Conservation (phyloP, 768 basidiomycete genomes). For the Rhizopogon rudus region DNA sequence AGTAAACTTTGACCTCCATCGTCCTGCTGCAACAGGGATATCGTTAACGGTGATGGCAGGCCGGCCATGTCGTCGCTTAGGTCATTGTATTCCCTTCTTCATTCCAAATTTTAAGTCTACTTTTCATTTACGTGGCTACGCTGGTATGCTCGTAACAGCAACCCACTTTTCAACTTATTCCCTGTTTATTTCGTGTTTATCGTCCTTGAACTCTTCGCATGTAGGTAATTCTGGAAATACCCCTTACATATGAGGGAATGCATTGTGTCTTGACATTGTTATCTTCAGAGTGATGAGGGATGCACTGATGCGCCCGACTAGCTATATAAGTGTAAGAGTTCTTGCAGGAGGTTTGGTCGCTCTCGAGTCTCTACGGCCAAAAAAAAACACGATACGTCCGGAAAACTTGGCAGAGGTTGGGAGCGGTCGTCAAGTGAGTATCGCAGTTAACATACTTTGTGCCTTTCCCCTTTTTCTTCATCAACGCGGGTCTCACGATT, state of each 20-base stretch:
- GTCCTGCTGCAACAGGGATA: background rate
- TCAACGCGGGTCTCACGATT: too few species aligned
- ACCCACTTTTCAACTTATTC: background rate
- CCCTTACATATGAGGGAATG: constrained; percentile 18
- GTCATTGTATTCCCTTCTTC: background rate
- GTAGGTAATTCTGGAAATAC: constrained; percentile 23
- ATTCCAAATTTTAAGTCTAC: background rate
- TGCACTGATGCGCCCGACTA: background rate
- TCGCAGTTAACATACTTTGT: too few species aligned
- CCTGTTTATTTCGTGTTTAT: constrained; percentile 5
- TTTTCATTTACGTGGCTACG: constrained; percentile 4
- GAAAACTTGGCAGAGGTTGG: too few species aligned
- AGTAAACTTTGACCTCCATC: constrained; percentile 16
- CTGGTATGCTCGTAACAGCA: constrained; percentile 21
- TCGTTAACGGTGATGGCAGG: constrained; percentile 14
- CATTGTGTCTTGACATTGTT: background rate
- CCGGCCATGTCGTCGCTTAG: constrained; percentile 20
- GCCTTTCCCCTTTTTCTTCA: too few species aligned
- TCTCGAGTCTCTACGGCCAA: too few species aligned
- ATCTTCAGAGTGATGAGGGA: background rate
- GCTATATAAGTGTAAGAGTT: background rate
- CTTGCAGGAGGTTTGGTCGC: background rate
- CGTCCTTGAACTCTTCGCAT: constrained; percentile 8
- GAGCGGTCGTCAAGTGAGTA: too few species aligned
- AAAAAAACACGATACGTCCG: too few species aligned